Base-by-base conservation (phyloP, 192 early-diverging fungal genomes). In the Tieghemiomyces parasiticus region DNA sequence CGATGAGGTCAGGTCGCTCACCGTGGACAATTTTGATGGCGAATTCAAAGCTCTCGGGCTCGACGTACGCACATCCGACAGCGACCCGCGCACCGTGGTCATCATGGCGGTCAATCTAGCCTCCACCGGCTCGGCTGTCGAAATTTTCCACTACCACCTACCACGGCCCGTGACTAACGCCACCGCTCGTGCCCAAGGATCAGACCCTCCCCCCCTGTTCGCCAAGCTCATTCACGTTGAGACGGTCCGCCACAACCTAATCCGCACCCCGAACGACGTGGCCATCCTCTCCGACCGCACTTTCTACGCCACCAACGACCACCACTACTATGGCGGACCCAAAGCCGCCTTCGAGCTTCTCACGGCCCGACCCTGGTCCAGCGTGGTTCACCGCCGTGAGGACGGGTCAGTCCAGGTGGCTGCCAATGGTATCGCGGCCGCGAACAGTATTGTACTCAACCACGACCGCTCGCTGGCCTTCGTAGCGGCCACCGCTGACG, bases 281-380 rank as follows among this genome's bases (percentile, higher is more conserved):
- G 59, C 74, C 6, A 75, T 79, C 4, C 46, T 74, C 49, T 80
- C 79, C 9, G 65, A 67, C 34, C 67, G 71, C n/a, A 64, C 70
- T 13, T 83, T 83, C 35, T 83, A 83, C 55, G 73, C 76, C 2
- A 78, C 76, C 33, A 83, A 83, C 62, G 81, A 83, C 54, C 66
- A 70, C 63, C 64, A 53, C 33, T 67, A 72, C 38, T 24, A 12
- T 1, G 35, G 59, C 0, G 65, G 71, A 4, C n/a, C 35, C 4
- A 65, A 62, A 70, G 55, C 24, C 13, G 30, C 4, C 2, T 65
- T 67, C 10, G 53, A 52, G 6, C 14, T 71, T 8, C 64, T 60
- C 13, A 50, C 38, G 8, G 63, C 60, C 32, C 44, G 66, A 45
- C 67, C 67, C 16, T 30, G 71, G 34, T 42, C 73, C 16, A 47